phyloP scores from a whole-genome alignment of 768 basidiomycete species.

The Boletus vermiculosoides region DNA sequence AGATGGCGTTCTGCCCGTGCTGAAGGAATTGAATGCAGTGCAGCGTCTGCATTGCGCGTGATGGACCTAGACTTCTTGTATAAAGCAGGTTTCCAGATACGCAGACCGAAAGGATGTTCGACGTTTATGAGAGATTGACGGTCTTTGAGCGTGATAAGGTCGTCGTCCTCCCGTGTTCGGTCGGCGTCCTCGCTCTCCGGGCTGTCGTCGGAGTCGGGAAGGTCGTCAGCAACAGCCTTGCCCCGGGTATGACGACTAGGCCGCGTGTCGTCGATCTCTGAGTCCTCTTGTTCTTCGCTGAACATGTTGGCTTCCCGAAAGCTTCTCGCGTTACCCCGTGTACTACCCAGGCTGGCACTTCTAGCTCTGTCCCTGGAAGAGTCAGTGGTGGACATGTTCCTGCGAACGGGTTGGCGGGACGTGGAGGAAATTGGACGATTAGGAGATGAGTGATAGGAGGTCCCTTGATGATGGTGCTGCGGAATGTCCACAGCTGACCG shows the following conservation, averaged over 20 bases:
- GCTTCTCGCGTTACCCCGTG: conserved; percentile 45
- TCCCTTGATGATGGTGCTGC: conserved; percentile 61
- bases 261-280: conserved; percentile 31
- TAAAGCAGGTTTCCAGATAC: conserved; percentile 98
- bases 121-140: conserved; percentile 98
- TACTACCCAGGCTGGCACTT: conserved; percentile 64
- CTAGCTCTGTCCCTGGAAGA: conserved; percentile 50
- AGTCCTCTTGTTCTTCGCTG: conserved; percentile 55
- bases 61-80: conserved; percentile 98
- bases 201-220: conserved; percentile 40
- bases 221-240: conserved; percentile 46
- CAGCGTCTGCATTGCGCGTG: conserved; percentile 93
- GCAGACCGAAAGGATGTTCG: conserved; percentile 97
- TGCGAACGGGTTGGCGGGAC: conserved; percentile 41
- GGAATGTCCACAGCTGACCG: conserved; percentile 60
- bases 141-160: conserved; percentile 90
- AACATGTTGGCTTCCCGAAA: conserved; percentile 44
- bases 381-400: conserved; percentile 49
- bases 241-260: conserved; percentile 29
- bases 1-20: conserved; percentile 92
- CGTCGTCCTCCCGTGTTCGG: conserved; percentile 50
- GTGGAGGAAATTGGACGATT: conserved; percentile 46
- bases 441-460: conserved; percentile 56
- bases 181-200: conserved; percentile 34
- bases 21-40: conserved; percentile 88